Conservation (phyloP, 768 basidiomycete genomes). For the Hydnomerulius pinastri region DNA sequence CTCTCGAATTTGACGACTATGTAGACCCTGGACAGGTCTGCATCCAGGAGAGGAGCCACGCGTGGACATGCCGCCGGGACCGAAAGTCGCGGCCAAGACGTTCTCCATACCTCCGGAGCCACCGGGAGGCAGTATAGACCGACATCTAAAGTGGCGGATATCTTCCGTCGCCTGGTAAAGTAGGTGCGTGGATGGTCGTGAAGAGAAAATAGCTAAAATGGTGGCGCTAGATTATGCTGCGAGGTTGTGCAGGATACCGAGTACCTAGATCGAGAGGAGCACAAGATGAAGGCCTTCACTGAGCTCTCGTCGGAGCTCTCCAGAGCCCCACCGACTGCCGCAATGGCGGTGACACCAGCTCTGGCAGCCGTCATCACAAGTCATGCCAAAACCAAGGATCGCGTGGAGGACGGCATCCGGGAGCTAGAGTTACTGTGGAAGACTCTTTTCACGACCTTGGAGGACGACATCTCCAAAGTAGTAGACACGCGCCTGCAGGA, state of each 20-base stretch:
- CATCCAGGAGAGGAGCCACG: slow-evolving; percentile 5
- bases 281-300: slow-evolving; percentile 50
- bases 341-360: slow-evolving; percentile 44
- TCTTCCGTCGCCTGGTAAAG: slow-evolving; percentile 45
- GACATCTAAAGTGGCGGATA: slow-evolving; percentile 18
- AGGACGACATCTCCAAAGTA: slow-evolving; percentile 40
- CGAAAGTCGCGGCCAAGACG: slow-evolving; percentile 4
- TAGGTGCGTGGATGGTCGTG: slow-evolving; percentile 14
- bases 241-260: slow-evolving; percentile 46
- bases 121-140: slow-evolving; percentile 7
- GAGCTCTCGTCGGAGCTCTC: slow-evolving; percentile 50
- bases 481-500: slow-evolving; percentile 34
- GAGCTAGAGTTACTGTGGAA: slow-evolving; percentile 50
- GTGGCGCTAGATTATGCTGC: slow-evolving; percentile 42
- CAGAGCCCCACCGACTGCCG: slow-evolving; percentile 43
- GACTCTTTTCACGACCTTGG: slow-evolving; percentile 44
- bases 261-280: slow-evolving; percentile 44
- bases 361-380: slow-evolving; percentile 46
- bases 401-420: slow-evolving; percentile 39
- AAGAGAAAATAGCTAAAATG: slow-evolving; percentile 12
- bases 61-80: slow-evolving; percentile 4
- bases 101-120: not conserved
- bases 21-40: slow-evolving; percentile 15
- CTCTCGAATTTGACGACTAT: slow-evolving; percentile 11
- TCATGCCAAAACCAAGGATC: slow-evolving; percentile 45